These are phyloP conservation scores for Boletus bicolor DNA, from an alignment of 768 basidiomycete species.

Conservation along the genomic window DNA sequence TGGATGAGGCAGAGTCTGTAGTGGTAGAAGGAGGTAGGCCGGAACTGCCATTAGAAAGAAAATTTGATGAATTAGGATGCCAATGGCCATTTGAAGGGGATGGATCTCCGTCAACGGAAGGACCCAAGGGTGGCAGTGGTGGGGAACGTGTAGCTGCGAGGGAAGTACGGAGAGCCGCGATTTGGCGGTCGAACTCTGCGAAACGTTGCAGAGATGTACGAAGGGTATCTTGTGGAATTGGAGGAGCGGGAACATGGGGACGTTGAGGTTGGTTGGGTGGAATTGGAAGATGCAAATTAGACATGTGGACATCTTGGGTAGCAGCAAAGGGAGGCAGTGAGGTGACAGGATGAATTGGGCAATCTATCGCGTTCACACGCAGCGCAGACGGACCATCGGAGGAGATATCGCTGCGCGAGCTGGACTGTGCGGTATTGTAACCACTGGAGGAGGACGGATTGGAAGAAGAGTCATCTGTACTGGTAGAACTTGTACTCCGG, in stretches of 20 bases:
- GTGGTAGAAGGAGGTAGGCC: slow-evolving; percentile 1
- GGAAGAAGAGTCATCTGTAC: slow-evolving; percentile 33
- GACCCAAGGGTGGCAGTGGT: slow-evolving; percentile 24
- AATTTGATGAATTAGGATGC: slow-evolving; percentile 18
- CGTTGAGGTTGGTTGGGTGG: slow-evolving; percentile 17
- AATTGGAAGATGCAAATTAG: slow-evolving; percentile 33
- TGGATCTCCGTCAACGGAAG: slow-evolving; percentile 20
- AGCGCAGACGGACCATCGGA: slow-evolving; percentile 17
- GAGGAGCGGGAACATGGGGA: slow-evolving; percentile 10
- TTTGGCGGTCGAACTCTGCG: slow-evolving; percentile 52
- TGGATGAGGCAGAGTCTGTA: slow-evolving; percentile 6
- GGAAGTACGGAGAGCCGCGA: slow-evolving; percentile 45
- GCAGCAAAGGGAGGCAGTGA: slow-evolving; percentile 40
- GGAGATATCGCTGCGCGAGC: slow-evolving; percentile 32
- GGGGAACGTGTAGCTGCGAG: slow-evolving; percentile 29
- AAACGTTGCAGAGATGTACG: slow-evolving; percentile 50
- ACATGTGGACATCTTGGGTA: slow-evolving; percentile 49
- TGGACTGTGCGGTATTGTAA: slow-evolving; percentile 34
- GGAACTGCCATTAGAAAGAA: slow-evolving; percentile 14
- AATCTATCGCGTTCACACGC: slow-evolving; percentile 12
- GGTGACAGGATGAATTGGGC: slow-evolving; percentile 22
- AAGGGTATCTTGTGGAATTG: slow-evolving; percentile 35
- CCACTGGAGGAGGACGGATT: slow-evolving; percentile 37
- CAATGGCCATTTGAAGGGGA: slow-evolving; percentile 16
- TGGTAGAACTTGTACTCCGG: slow-evolving; percentile 49